Conservation (phyloP, 2,329 filamentous ascomycete genomes). For the Cryphonectria naterciae region DNA sequence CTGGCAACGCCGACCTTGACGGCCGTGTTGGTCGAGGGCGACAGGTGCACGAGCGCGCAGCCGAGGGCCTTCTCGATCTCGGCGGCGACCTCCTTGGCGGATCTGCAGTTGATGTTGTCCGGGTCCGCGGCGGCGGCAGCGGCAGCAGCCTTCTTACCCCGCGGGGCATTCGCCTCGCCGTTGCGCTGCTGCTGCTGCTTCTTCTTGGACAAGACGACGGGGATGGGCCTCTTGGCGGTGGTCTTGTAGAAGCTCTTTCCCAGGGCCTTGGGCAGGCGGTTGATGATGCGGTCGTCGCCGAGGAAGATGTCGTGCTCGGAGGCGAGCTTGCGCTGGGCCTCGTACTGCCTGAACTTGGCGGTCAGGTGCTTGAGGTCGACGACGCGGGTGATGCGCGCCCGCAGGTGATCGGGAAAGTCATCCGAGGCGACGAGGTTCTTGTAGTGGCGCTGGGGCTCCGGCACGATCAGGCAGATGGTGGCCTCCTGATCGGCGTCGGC, state of each 20-base stretch:
- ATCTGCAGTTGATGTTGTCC: slow-evolving; percentile 48
- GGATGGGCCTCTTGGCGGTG: slow-evolving; percentile 83
- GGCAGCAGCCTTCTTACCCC: slow-evolving; percentile 55
- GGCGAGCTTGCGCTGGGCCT: slow-evolving; percentile 80
- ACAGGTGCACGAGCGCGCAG: slow-evolving; percentile 79
- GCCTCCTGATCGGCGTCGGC: slow-evolving; percentile 64
- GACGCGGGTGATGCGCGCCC: slow-evolving; percentile 72
- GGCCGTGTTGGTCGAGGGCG: slow-evolving; percentile 77
- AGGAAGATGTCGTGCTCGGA: slow-evolving; percentile 92
- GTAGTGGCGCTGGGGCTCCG: slow-evolving; percentile 79
- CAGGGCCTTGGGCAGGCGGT: slow-evolving; percentile 72
- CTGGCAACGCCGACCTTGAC: slow-evolving; percentile 77
- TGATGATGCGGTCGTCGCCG: slow-evolving; percentile 84
- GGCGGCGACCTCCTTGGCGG: slow-evolving; percentile 70
- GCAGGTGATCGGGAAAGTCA: slow-evolving; percentile 69
- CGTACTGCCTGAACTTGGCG: slow-evolving; percentile 86
- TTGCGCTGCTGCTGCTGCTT: slow-evolving; percentile 63
- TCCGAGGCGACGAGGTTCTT: slow-evolving; percentile 83
- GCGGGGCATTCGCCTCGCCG: slow-evolving; percentile 45
- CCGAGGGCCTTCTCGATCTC: slow-evolving; percentile 80
- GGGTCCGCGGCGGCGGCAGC: slow-evolving; percentile 41
- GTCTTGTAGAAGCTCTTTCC: slow-evolving; percentile 93
- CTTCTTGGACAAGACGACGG: slow-evolving; percentile 65
- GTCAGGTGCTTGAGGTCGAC: slow-evolving; percentile 81
- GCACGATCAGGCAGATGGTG: slow-evolving; percentile 85